Evolutionary conservation across 2,329 filamentous ascomycete genomes (phyloP).

Genomic region (Scopulariopsis brevicaulis): DNA sequence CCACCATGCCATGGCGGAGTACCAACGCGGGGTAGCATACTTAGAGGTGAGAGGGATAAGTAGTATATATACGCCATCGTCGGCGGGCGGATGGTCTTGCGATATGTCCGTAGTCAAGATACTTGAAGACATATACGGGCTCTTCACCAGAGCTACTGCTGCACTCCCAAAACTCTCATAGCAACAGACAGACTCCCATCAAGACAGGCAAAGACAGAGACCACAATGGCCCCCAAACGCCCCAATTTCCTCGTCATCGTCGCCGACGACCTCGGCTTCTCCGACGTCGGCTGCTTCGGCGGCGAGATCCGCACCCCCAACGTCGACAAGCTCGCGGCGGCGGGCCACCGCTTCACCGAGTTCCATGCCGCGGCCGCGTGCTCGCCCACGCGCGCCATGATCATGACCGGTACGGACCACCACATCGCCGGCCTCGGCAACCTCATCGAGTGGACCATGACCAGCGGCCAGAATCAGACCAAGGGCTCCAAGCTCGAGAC

Average conservation of each 20-base stretch:
- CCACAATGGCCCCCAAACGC: constrained; percentile 13
- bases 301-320: constrained; percentile 50
- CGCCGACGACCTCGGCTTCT: constrained; percentile 49
- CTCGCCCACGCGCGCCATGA: constrained; percentile 51
- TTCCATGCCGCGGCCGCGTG: constrained; percentile 53
- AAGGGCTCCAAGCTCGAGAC: neutral
- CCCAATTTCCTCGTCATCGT: constrained; percentile 51
- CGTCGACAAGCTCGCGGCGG: constrained; percentile 37
- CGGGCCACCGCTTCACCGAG: constrained; percentile 42
- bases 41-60: no score
- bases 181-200: neutral
- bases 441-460: constrained; percentile 32
- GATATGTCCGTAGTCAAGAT: no score
- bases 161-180: neutral
- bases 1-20: no score
- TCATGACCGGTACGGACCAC: constrained; percentile 53
- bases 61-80: no score
- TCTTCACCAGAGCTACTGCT: no score
- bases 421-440: constrained; percentile 48
- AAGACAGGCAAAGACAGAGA: neutral
- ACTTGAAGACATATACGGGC: no score
- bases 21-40: no score
- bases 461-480: neutral
- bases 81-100: no score
- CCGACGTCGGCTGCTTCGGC: constrained; percentile 46